These are phyloP conservation scores for Agaricus bisporus DNA, from an alignment of 768 basidiomycete genomes.

Conservation along the genomic window DNA sequence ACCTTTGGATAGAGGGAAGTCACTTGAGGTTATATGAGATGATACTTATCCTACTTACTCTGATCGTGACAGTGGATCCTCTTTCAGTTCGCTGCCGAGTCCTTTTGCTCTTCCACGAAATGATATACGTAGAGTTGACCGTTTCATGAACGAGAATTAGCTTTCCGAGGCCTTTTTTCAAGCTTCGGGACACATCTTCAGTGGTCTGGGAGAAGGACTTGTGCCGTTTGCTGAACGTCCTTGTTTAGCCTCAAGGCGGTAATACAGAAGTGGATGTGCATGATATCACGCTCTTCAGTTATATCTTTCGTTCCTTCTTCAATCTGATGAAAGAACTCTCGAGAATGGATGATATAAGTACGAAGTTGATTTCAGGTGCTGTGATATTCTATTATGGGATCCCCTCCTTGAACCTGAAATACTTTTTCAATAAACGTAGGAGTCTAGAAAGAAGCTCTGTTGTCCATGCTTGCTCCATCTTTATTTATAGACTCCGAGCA, in stretches of 20 bases:
- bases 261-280: constrained; percentile 52
- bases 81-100: constrained; percentile 40
- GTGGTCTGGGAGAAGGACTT: constrained; percentile 38
- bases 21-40: constrained; percentile 26
- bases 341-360: constrained; percentile 37
- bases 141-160: constrained; percentile 50
- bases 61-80: constrained; percentile 34
- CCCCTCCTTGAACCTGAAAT: constrained; percentile 52
- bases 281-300: constrained; percentile 42
- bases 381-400: constrained; percentile 39
- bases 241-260: constrained; percentile 50
- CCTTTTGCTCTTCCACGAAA: constrained; percentile 42
- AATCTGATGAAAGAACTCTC: constrained; percentile 33
- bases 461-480: constrained; percentile 34
- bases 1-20: constrained; percentile 5
- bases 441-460: constrained; percentile 34
- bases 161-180: constrained; percentile 37
- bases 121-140: constrained; percentile 45
- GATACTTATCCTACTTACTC: constrained; percentile 41
- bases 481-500: constrained; percentile 32
- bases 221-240: constrained; percentile 51
- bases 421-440: constrained; percentile 34
- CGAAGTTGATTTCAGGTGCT: constrained; percentile 47
- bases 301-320: constrained; percentile 33
- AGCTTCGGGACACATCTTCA: constrained; percentile 33